Evolutionary conservation across 1,284 basidiomycete species (phyloP).

Genomic region (Xerocomus minutiporus): DNA sequence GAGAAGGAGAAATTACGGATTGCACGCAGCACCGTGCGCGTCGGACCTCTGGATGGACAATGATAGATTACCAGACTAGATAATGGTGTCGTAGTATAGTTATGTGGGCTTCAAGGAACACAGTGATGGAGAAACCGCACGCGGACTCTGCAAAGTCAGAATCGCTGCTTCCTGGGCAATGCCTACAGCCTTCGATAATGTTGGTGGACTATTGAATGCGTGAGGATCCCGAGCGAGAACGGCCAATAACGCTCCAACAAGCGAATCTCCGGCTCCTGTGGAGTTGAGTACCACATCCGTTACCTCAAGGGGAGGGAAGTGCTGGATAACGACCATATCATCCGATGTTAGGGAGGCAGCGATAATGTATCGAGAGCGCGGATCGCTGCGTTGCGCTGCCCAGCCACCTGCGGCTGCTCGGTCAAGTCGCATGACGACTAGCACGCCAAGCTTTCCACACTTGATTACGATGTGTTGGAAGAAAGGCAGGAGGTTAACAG

Average conservation of each 20-base stretch:
- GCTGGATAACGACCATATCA: conserved; percentile 57
- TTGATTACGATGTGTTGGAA: conserved; percentile 81
- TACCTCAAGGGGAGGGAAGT: conserved; percentile 60
- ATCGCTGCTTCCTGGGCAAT: conserved; percentile 63
- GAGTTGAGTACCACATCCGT: conserved; percentile 59
- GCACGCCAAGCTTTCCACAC: conserved; percentile 65
- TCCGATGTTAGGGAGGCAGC: conserved; percentile 43
- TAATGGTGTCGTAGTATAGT: background rate
- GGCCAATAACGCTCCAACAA: conserved; percentile 74
- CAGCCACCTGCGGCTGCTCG: conserved; percentile 43
- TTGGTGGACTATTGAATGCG: conserved; percentile 43
- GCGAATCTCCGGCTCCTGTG: conserved; percentile 88
- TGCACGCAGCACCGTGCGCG: conserved; percentile 52
- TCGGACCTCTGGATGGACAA: conserved; percentile 46
- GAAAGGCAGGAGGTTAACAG: conserved; percentile 74
- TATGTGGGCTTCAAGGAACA: conserved; percentile 33
- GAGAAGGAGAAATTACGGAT: conserved; percentile 47
- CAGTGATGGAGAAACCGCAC: conserved; percentile 62
- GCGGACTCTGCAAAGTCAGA: conserved; percentile 55
- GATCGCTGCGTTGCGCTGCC: conserved; percentile 45
- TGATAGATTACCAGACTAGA: conserved; percentile 4
- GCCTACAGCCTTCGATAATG: conserved; percentile 42
- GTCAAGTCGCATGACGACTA: conserved; percentile 58
- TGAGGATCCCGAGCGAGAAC: conserved; percentile 42
- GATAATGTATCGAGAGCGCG: conserved; percentile 46